Evolutionary conservation across 129 eudicot species (phyloP).

Genomic region (carrot (Daucus carota)): DH1_v3.0 NC_030385.2:43650001-43650500

Average conservation of each 20-base stretch:
- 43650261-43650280: conserved; percentile 60
- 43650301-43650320: conserved; percentile 42
- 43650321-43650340: conserved; percentile 30
- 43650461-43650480: background rate
- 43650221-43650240: conserved; percentile 66
- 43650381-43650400: conserved; percentile 41
- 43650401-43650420: conserved; percentile 67
- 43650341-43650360: conserved; percentile 31
- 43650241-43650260: conserved; percentile 55
- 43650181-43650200: conserved; percentile 71
- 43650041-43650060: conserved; percentile 28
- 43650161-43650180: conserved; percentile 66
- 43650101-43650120: conserved; percentile 37
- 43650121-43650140: conserved; percentile 29
- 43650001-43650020: conserved; percentile 34
- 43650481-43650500: background rate
- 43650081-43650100: conserved; percentile 23
- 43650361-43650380: conserved; percentile 63
- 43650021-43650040: conserved; percentile 29
- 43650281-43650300: conserved; percentile 61
- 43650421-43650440: conserved; percentile 45
- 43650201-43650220: conserved; percentile 80
- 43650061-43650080: conserved; percentile 27
- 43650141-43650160: conserved; percentile 47
- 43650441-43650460: conserved; percentile 15